Conservation (phyloP, 2,329 filamentous ascomycete genomes). For the Aspergillus unguis region DNA sequence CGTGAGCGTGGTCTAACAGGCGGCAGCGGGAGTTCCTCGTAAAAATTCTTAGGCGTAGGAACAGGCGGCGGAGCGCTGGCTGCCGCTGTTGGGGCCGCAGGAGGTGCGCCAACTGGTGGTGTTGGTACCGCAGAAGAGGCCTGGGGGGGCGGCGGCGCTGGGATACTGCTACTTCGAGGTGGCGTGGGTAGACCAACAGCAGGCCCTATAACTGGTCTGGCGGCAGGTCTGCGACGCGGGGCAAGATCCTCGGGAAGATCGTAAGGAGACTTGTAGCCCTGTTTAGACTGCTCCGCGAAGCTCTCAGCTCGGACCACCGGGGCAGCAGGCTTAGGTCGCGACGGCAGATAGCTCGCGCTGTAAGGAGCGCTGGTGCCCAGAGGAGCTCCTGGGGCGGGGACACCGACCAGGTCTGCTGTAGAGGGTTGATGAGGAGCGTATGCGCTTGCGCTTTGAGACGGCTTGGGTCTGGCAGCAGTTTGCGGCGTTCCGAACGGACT, state of each 20-base stretch:
- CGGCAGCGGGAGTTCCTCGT: conserved; percentile 68
- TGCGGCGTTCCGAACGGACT: conserved; percentile 30
- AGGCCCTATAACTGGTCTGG: conserved; percentile 50
- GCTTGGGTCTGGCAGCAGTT: conserved; percentile 19
- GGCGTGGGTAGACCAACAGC: conserved; percentile 45
- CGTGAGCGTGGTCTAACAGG: conserved; percentile 54
- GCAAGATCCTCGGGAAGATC: conserved; percentile 87
- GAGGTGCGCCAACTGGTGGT: conserved; percentile 30
- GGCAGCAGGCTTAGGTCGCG: conserved; percentile 25
- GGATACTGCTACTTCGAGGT: conserved; percentile 62
- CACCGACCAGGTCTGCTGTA: conserved; percentile 45
- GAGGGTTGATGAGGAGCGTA: conserved; percentile 53
- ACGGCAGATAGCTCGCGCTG: conserved; percentile 27
- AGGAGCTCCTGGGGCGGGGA: conserved; percentile 25
- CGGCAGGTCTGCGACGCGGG: conserved; percentile 60
- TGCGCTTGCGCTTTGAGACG: conserved; percentile 41
- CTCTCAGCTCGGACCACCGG: conserved; percentile 63
- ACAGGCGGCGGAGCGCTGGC: neutral
- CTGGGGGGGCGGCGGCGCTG: conserved; percentile 24
- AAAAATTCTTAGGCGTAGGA: conserved; percentile 56
- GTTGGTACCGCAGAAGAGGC: conserved; percentile 16
- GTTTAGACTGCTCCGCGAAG: conserved; percentile 86
- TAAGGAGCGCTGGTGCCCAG: conserved; percentile 12
- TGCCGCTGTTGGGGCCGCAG: conserved; percentile 24
- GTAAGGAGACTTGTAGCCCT: conserved; percentile 90